Percentiles rank a stretch among this genome's conserved stretches.
These are phyloP conservation scores for Hygrophorus pudorinus DNA, from an alignment of 768 basidiomycete genomes.

Conservation along the genomic window DNA sequence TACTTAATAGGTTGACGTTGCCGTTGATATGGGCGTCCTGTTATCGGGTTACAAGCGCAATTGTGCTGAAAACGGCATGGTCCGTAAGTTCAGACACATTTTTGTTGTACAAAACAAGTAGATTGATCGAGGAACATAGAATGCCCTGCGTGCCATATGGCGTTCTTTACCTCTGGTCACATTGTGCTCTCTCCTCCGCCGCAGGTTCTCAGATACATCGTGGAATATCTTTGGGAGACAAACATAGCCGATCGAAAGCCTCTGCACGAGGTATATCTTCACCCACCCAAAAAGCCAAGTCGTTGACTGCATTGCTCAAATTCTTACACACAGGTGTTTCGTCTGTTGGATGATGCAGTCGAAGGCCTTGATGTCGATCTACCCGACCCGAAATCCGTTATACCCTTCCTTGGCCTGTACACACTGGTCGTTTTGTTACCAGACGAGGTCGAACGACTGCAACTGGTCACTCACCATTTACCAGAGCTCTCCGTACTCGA, in stretches of 20 bases:
- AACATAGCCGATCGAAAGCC: background rate
- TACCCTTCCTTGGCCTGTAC: slow-evolving; percentile 7
- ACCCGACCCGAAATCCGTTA: slow-evolving; percentile 6
- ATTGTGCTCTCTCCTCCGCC: background rate
- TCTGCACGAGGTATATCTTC: slow-evolving; percentile 1
- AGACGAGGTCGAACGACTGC: slow-evolving; percentile 4
- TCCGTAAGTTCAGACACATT: slow-evolving; percentile 6
- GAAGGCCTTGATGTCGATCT: slow-evolving; percentile 3
- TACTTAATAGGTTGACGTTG: slow-evolving; percentile 5
- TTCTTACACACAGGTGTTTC: slow-evolving; percentile 5
- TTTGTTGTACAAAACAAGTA: background rate
- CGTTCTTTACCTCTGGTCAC: background rate
- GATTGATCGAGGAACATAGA: slow-evolving; percentile 2
- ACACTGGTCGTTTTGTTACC: slow-evolving; percentile 7
- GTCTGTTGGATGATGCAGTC: slow-evolving; percentile 3
- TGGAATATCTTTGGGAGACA: background rate
- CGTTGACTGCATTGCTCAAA: background rate
- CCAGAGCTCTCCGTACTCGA: slow-evolving; percentile 8
- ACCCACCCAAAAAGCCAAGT: slow-evolving; percentile 1
- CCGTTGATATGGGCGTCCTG: slow-evolving; percentile 4
- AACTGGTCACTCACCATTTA: slow-evolving; percentile 3
- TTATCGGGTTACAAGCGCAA: slow-evolving; percentile 1
- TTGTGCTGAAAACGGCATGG: slow-evolving; percentile 4
- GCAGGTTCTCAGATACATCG: background rate
- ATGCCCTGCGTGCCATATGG: slow-evolving; percentile 6